phyloP scores from a whole-genome alignment of 352 stramenopile species.

The Plasmopara halstedii region DNA sequence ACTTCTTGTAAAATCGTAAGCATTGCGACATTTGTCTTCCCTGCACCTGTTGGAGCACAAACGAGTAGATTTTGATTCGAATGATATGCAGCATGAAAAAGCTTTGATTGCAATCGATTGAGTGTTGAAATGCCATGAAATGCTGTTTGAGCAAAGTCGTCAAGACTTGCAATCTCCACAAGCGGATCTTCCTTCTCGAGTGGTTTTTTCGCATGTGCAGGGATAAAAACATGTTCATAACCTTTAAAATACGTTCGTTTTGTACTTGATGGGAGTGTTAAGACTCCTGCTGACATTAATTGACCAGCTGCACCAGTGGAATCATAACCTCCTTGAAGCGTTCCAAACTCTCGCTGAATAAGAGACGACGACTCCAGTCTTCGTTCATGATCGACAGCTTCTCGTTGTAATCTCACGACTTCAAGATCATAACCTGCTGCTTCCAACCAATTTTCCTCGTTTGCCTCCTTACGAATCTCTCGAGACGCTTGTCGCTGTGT shows the following conservation, averaged over 20 bases:
- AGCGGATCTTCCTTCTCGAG: slow-evolving; percentile 47
- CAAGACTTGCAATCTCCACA: slow-evolving; percentile 54
- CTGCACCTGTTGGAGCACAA: slow-evolving; percentile 87
- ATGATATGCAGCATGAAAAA: slow-evolving; percentile 95
- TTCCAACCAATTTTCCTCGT: slow-evolving; percentile 53
- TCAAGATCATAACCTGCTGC: slow-evolving; percentile 70
- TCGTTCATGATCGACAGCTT: slow-evolving; percentile 61
- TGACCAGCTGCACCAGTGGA: slow-evolving; percentile 55
- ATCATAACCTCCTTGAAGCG: slow-evolving; percentile 63
- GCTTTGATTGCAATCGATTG: slow-evolving; percentile 97
- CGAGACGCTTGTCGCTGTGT: slow-evolving; percentile 43
- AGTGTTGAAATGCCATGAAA: slow-evolving; percentile 77
- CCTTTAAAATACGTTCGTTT: slow-evolving; percentile 74
- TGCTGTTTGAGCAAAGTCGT: slow-evolving; percentile 67
- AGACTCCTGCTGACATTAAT: slow-evolving; percentile 40
- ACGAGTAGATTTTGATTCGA: slow-evolving; percentile 97
- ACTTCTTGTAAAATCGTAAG: slow-evolving; percentile 92
- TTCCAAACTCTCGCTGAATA: slow-evolving; percentile 67
- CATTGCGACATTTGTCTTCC: slow-evolving; percentile 99
- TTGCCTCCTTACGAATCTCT: slow-evolving; percentile 27
- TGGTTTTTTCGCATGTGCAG: slow-evolving; percentile 56
- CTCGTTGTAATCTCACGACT: slow-evolving; percentile 61
- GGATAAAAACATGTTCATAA: slow-evolving; percentile 81
- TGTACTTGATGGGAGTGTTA: slow-evolving; percentile 49
- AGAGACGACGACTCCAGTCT: slow-evolving; percentile 56